Conservation (phyloP, 2,329 filamentous ascomycete species). For the Aureobasidium sp. region DNA sequence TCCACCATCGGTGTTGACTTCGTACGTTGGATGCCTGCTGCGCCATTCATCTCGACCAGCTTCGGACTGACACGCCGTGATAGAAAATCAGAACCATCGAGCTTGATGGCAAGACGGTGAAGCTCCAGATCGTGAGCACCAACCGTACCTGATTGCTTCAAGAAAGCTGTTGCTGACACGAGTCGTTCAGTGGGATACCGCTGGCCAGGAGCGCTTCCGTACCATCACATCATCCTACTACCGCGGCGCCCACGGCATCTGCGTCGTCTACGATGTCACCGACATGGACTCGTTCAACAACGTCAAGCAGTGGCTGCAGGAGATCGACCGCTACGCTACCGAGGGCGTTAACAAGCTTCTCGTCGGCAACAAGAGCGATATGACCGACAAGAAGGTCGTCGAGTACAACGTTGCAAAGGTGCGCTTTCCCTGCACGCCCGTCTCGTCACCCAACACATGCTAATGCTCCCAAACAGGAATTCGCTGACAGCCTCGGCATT, state of each 20-base stretch:
- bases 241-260: slow-evolving; percentile 97
- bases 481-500: slow-evolving; percentile 96
- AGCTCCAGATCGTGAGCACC: slow-evolving; percentile 87
- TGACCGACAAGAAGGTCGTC: slow-evolving; percentile 99
- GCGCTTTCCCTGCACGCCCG: slow-evolving; percentile 26
- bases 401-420: slow-evolving; percentile 99
- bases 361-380: slow-evolving; percentile 99
- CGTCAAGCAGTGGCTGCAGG: slow-evolving; percentile 99
- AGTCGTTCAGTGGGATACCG: slow-evolving; percentile 81
- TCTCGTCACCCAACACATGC: not conserved
- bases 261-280: slow-evolving; percentile 99
- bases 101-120: slow-evolving; percentile 98
- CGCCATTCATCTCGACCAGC: not conserved
- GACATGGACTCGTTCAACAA: slow-evolving; percentile 99
- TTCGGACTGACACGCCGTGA: slow-evolving; percentile 25
- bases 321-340: slow-evolving; percentile 98
- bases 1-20: slow-evolving; percentile 99
- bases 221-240: slow-evolving; percentile 99
- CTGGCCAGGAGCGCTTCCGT: slow-evolving; percentile 97
- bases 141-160: not conserved
- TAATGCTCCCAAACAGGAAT: slow-evolving; percentile 58
- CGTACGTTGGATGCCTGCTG: slow-evolving; percentile 49
- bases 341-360: slow-evolving; percentile 99
- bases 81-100: slow-evolving; percentile 99
- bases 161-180: slow-evolving; percentile 17